Percentiles rank a stretch among this genome's conserved stretches.
These are phyloP conservation scores for Amaranthus cruentus DNA, from an alignment of 148 eudicot genomes.

Conservation along the genomic window DNA sequence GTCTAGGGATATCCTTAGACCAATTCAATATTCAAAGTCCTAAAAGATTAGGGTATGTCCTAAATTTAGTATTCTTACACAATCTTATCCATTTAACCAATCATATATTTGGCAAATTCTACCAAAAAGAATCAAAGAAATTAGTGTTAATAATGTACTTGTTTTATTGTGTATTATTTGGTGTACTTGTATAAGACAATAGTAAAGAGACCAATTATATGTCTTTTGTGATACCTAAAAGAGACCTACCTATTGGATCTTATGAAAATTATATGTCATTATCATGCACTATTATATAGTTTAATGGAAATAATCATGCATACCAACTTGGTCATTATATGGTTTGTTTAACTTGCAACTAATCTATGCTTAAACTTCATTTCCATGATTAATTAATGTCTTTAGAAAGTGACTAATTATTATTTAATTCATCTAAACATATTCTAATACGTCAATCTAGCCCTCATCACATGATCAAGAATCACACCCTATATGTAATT, in stretches of 20 bases:
- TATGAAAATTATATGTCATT: not conserved
- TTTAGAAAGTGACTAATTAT: slow-evolving; percentile 6
- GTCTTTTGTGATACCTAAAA: not conserved
- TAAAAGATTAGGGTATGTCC: too few species aligned
- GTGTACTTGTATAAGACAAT: not conserved
- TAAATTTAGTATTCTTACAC: too few species aligned
- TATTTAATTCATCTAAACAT: not conserved
- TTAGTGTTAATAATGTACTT: not conserved
- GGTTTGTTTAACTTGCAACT: not conserved
- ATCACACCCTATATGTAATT: slow-evolving; percentile 1
- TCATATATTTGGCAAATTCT: too few species aligned
- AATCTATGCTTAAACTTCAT: not conserved
- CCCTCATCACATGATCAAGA: not conserved
- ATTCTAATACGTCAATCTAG: slow-evolving; percentile 8
- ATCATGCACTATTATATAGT: not conserved
- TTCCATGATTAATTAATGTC: not conserved
- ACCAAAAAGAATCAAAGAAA: too few species aligned
- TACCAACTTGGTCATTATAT: not conserved
- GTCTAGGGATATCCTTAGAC: too few species aligned
- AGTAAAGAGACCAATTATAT: not conserved
- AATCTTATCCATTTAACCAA: too few species aligned
- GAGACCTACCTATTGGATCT: not conserved
- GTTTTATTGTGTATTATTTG: not conserved
- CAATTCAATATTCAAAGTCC: too few species aligned
- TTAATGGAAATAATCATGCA: not conserved